phyloP scores from a whole-genome alignment of 2,329 filamentous ascomycete genomes.

The Emmonsiellopsis sp. region DNA sequence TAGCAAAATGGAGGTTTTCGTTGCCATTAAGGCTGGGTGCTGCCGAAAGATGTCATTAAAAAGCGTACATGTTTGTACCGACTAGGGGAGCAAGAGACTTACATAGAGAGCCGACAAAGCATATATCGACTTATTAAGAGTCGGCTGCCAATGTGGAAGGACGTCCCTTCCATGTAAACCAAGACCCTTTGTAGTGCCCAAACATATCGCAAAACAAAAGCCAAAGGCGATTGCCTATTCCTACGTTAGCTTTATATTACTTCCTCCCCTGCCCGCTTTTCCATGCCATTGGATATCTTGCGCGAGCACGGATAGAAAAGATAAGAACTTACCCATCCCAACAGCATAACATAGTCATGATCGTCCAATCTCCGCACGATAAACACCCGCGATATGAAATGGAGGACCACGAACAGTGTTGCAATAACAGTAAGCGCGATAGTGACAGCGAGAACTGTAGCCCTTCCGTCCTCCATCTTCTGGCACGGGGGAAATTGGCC shows the following conservation, averaged over 20 bases:
- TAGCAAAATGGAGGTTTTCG: slow-evolving; percentile 83
- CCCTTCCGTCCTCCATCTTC: slow-evolving; percentile 26
- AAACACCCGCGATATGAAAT: slow-evolving; percentile 61
- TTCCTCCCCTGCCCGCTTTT: background rate
- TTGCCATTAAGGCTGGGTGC: slow-evolving; percentile 83
- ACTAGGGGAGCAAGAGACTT: slow-evolving; percentile 2
- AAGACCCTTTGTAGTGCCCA: slow-evolving; percentile 33
- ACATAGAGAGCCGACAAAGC: slow-evolving; percentile 17
- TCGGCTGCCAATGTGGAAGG: slow-evolving; percentile 16
- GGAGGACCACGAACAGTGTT: slow-evolving; percentile 63
- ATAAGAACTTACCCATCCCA: slow-evolving; percentile 55
- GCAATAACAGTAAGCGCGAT: slow-evolving; percentile 50
- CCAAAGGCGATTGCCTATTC: slow-evolving; percentile 34
- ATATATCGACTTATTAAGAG: slow-evolving; percentile 41
- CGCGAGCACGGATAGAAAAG: slow-evolving; percentile 6
- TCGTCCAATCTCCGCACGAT: slow-evolving; percentile 62
- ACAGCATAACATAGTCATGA: slow-evolving; percentile 73
- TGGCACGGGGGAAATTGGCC: too few species aligned
- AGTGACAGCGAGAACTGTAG: slow-evolving; percentile 33
- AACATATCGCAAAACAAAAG: slow-evolving; percentile 38
- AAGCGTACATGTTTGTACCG: background rate
- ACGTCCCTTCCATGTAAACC: slow-evolving; percentile 34
- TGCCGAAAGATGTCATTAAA: slow-evolving; percentile 24
- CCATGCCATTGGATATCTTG: slow-evolving; percentile 1
- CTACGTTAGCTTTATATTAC: slow-evolving; percentile 3